Evolutionary conservation across 768 basidiomycete genomes (phyloP).

Genomic region (Rhodotorula babjevae): DNA sequence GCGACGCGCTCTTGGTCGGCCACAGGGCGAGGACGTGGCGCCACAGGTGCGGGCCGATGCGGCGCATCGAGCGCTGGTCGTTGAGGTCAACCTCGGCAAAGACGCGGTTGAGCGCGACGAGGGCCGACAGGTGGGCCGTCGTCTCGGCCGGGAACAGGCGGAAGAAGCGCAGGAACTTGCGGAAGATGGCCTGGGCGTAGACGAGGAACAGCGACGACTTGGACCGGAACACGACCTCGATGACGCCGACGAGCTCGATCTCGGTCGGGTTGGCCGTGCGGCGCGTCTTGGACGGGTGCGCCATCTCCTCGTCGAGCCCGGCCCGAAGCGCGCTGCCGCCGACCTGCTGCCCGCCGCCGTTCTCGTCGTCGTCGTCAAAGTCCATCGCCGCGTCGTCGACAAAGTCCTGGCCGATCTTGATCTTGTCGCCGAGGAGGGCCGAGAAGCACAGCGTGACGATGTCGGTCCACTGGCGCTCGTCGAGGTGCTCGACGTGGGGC

Average conservation of each 20-base stretch:
- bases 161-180: constrained; percentile 62
- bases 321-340: constrained; percentile 5
- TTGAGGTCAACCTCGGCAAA: constrained; percentile 70
- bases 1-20: constrained; percentile 67
- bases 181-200: constrained; percentile 55
- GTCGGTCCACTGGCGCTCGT: constrained; percentile 61
- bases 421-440: constrained; percentile 62
- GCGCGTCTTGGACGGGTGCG: background rate
- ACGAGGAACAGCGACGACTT: constrained; percentile 59
- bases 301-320: constrained; percentile 5
- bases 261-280: constrained; percentile 48
- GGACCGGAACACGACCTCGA: constrained; percentile 60
- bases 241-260: constrained; percentile 63
- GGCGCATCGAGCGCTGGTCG: constrained; percentile 56
- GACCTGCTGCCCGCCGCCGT: too few relatives aligned
- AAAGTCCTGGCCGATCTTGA: constrained; percentile 37
- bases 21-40: constrained; percentile 64
- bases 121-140: constrained; percentile 69
- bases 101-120: constrained; percentile 61
- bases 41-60: constrained; percentile 64
- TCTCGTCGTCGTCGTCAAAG: constrained; percentile 42
- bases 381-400: constrained; percentile 43
- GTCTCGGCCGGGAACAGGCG: constrained; percentile 65
- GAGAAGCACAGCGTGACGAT: constrained; percentile 72
- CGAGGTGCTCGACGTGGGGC: constrained; percentile 75